Conservation (phyloP, 2,329 filamentous ascomycete species). For the Pseudogymnoascus sp. region DNA sequence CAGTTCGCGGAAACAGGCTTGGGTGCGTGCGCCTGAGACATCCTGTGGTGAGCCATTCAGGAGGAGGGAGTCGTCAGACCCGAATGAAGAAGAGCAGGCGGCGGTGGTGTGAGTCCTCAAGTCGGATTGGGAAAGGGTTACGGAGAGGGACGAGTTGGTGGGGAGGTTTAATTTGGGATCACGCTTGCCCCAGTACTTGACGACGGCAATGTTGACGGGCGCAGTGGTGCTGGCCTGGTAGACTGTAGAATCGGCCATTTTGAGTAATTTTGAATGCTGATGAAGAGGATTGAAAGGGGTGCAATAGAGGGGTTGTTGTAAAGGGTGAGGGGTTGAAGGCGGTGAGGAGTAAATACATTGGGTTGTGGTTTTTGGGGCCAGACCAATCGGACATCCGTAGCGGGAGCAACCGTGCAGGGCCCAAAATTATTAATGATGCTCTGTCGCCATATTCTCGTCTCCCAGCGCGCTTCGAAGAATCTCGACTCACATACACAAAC, state of each 20-base stretch:
- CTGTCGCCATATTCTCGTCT: not conserved
- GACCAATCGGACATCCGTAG: conserved; percentile 4
- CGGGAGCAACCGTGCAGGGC: conserved; percentile 6
- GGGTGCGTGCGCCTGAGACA: conserved; percentile 80
- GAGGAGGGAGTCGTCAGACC: conserved; percentile 61
- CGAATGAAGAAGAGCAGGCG: conserved; percentile 71
- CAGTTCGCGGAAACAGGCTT: conserved; percentile 86
- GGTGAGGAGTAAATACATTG: not conserved
- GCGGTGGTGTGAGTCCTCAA: conserved; percentile 94
- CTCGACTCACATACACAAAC: conserved; percentile 5
- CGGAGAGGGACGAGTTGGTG: conserved; percentile 94
- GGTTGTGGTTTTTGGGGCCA: not conserved
- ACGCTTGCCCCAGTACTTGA: conserved; percentile 99
- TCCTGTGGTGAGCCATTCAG: conserved; percentile 81
- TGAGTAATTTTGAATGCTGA: conserved; percentile 11
- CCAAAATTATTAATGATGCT: conserved; percentile 6
- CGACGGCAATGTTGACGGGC: conserved; percentile 95
- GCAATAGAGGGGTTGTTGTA: conserved; percentile 1
- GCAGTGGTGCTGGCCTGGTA: conserved; percentile 94
- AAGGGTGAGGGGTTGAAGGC: conserved; percentile 2
- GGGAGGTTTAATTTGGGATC: conserved; percentile 90
- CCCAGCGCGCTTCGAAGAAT: not conserved
- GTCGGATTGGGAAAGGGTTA: conserved; percentile 89
- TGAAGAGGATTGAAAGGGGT: not conserved
- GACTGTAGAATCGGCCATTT: conserved; percentile 40